Base-by-base conservation (phyloP, 73 alveolate species). In the Blepharisma stoltei region DNA sequence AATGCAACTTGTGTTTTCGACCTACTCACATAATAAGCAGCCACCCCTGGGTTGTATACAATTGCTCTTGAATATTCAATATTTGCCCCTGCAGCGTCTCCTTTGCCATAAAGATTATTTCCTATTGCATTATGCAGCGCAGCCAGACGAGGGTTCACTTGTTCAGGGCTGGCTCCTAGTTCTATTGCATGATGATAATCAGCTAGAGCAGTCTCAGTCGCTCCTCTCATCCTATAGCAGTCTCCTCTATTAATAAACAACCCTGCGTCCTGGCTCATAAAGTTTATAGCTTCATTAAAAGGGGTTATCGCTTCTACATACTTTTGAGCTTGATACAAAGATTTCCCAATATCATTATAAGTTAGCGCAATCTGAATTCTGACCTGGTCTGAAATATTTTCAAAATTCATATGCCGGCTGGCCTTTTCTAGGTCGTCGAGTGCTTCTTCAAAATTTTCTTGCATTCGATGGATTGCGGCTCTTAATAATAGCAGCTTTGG, bases 181-280 rank as follows among this genome's bases (percentile, higher is more conserved):
- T 88, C 95, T 32, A 83, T 38, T 6, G 95, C 88, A 83, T 88
- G 86, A 60, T 88, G 95, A 52, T 88, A 88, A 71, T 88, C 95
- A 9, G 91, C 82, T 0, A 88, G 77, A 1, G 91, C 91, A 4
- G 83, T 67, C 27, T 88, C 86, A 69, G 71, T 83, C 50, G 78
- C 83, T 67, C 77, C 70, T 25, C 86, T 79, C 67, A 83, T 89
- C 43, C 95, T 68, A 54, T 88, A 88, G 14, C 91, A 87, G 77
- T 88, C 95, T 23, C 95, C 95, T 49, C 95, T 14, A 54, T 88
- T 88, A 21, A 88, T 49, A 54, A 83, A 88, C 25, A 88, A 21
- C 44, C 95, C 95, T 23, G 95, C 66, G 69, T 88, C 95, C 7
- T 43, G 18, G 11, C 88, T 86, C 90, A 88, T 82, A 67, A 88